phyloP scores from a whole-genome alignment of 345 rosid species.

The Moricandia moricandioides region DNA sequence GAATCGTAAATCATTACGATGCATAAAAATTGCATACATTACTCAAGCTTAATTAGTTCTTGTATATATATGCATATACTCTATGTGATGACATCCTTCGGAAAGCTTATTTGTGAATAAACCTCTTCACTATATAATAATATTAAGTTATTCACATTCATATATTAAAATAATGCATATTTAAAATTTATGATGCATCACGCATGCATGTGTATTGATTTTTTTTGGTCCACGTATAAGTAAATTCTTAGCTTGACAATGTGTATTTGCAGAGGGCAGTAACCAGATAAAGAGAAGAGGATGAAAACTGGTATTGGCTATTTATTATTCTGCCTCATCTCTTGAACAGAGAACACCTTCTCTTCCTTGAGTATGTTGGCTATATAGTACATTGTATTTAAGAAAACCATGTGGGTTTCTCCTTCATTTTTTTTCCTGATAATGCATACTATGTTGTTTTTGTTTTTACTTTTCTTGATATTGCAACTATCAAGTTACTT shows the following conservation, averaged over 20 bases:
- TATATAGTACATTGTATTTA: slow-evolving; percentile 10
- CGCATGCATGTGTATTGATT: not conserved
- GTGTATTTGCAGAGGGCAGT: slow-evolving; percentile 21
- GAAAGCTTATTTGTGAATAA: not conserved
- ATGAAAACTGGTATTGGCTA: slow-evolving; percentile 3
- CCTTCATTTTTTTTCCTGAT: not conserved
- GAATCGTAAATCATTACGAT: not conserved
- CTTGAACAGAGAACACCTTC: not conserved
- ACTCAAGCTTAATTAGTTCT: not conserved
- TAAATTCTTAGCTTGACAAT: slow-evolving; percentile 1
- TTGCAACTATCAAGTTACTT: slow-evolving; percentile 3
- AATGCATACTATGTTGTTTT: not conserved
- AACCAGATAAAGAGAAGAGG: slow-evolving; percentile 26
- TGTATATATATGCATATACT: not conserved
- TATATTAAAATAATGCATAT: not conserved
- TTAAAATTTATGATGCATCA: not conserved
- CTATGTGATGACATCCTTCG: not conserved
- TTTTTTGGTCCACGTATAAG: not conserved
- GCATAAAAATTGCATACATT: not conserved
- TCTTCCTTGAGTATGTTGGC: slow-evolving; percentile 14
- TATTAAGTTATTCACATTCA: not conserved
- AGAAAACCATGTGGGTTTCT: slow-evolving; percentile 18
- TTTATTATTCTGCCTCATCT: slow-evolving; percentile 5
- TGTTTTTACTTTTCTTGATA: not conserved
- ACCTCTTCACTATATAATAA: not conserved